Evolutionary conservation across 2,329 filamentous ascomycete species (phyloP).

Genomic region (Lasiodiplodia sp.): DNA sequence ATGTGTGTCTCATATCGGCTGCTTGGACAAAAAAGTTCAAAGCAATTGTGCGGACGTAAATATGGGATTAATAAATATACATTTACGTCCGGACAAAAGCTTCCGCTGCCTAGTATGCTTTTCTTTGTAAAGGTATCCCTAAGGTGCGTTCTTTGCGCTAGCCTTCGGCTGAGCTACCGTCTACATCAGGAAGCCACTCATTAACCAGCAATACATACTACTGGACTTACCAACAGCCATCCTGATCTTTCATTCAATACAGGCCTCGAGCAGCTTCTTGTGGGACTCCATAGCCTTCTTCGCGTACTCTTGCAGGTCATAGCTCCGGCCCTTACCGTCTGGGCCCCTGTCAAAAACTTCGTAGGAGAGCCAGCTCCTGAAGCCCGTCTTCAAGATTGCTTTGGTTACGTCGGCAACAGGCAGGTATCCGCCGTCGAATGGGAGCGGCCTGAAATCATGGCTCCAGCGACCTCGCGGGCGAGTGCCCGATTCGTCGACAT

Average conservation of each 20-base stretch:
- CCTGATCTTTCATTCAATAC: constrained; percentile 3
- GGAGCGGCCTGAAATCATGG: constrained; percentile 72
- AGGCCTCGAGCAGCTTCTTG: constrained; percentile 44
- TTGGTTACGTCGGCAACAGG: constrained; percentile 70
- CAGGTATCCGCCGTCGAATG: constrained; percentile 74
- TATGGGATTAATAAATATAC: too few species aligned
- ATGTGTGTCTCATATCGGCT: constrained; percentile 44
- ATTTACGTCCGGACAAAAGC: too few species aligned
- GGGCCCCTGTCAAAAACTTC: constrained; percentile 72
- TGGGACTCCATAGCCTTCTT: constrained; percentile 60
- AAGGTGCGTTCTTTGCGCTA: too few species aligned
- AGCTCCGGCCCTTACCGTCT: constrained; percentile 61
- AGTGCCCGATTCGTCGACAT: constrained; percentile 60
- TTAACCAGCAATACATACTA: too few species aligned
- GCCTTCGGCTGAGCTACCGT: too few species aligned
- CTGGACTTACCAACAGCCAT: too few species aligned
- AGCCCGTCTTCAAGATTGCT: constrained; percentile 73
- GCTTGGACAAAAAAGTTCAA: constrained; percentile 27
- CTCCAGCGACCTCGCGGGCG: constrained; percentile 73
- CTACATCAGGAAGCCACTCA: too few species aligned
- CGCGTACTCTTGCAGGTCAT: constrained; percentile 59
- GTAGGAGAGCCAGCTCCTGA: constrained; percentile 70
- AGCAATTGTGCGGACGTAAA: constrained; percentile 30
- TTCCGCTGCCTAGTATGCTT: too few species aligned
- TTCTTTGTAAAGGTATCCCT: too few species aligned